A percentile compares a stretch with the other conserved stretches of the same genome.
phyloP scores from a whole-genome alignment of 2,329 filamentous ascomycete species.

The Verticillium nonalfalfae region DNA sequence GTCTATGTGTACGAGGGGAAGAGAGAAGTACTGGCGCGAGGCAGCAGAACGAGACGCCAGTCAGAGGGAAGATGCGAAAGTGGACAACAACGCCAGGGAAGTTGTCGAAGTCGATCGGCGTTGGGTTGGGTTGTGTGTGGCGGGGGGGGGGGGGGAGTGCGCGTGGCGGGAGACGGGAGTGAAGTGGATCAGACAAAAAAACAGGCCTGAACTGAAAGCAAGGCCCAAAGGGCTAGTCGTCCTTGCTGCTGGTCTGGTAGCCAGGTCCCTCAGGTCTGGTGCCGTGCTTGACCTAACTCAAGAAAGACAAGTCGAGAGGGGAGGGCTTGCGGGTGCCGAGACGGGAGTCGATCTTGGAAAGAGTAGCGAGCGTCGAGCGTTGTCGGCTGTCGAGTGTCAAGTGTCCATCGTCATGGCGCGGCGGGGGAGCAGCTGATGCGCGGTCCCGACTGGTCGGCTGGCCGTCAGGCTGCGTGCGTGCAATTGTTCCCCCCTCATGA shows the following conservation, averaged over 20 bases:
- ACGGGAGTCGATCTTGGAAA: constrained; percentile 2
- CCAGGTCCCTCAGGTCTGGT: not conserved
- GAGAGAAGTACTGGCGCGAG: not conserved
- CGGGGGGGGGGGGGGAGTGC: not conserved
- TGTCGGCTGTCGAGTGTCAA: not conserved
- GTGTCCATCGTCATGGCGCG: not conserved
- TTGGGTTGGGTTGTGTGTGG: not conserved
- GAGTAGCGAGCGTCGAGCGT: not conserved
- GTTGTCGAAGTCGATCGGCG: constrained; percentile 2
- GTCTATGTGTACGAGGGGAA: not conserved
- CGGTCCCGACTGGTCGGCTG: not conserved
- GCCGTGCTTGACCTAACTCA: not conserved
- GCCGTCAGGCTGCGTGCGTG: not conserved
- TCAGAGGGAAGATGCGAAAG: not conserved
- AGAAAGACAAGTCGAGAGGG: not conserved
- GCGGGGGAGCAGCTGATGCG: not conserved
- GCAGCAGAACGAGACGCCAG: not conserved
- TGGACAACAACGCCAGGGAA: constrained; percentile 1
- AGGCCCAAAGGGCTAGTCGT: constrained; percentile 1
- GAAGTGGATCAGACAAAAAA: constrained; percentile 1
- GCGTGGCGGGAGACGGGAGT: constrained; percentile 1
- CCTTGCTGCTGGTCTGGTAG: not conserved
- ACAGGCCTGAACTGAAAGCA: constrained; percentile 6
- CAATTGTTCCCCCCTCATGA: not conserved
- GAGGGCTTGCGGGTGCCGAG: not conserved